Conservation (phyloP, 176 grass and related monocot species). For the Rhynchospora pubera region DNA sequence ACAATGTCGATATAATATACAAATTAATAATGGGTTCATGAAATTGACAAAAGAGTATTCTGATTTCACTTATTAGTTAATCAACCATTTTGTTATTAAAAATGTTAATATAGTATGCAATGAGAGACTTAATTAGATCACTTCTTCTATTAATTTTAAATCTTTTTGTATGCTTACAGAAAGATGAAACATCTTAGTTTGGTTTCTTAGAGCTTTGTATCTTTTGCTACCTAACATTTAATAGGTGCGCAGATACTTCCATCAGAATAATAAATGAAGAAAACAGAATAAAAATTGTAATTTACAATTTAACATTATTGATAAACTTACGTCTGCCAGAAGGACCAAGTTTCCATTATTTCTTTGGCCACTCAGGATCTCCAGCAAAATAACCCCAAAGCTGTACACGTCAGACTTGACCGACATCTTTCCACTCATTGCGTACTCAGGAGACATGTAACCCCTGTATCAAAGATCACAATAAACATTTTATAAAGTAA, state of each 20-base stretch:
- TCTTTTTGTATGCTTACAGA: neutral
- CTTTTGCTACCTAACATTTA: neutral
- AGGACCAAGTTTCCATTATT: conserved; percentile 29
- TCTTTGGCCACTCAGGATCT: conserved; percentile 39
- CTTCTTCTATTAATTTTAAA: too few relatives aligned
- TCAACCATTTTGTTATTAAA: too few relatives aligned
- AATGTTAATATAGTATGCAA: too few relatives aligned
- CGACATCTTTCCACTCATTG: conserved; percentile 31
- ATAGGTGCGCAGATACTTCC: neutral
- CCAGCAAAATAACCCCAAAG: conserved; percentile 47
- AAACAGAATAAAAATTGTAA: neutral
- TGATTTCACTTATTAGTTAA: neutral
- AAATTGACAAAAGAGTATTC: neutral
- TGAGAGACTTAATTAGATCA: too few relatives aligned
- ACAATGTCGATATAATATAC: neutral
- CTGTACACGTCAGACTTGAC: conserved; percentile 52
- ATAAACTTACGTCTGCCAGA: conserved; percentile 42
- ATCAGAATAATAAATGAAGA: neutral
- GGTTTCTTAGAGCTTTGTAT: neutral
- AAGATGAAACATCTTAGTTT: neutral
- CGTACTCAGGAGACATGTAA: conserved; percentile 52
- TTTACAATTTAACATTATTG: neutral
- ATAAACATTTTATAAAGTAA: conserved; percentile 1
- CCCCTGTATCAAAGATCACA: conserved; percentile 8
- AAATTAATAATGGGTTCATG: neutral